Base-by-base conservation (phyloP, 352 stramenopile species). In the Aphanomyces cochlioides region DNA sequence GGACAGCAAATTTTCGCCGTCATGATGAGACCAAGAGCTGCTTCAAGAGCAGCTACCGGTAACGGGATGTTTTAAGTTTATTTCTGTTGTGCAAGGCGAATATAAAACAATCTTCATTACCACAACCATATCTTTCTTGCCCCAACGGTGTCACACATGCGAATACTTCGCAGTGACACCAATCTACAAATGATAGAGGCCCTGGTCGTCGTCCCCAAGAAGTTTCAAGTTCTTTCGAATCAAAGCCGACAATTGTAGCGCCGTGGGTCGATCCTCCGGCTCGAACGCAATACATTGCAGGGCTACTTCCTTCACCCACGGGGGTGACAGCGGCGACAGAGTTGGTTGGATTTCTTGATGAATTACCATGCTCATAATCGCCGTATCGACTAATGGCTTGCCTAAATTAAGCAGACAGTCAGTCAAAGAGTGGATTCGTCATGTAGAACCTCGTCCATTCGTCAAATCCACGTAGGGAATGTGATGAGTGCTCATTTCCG, bases 281-380 rank as follows among this genome's bases (percentile, higher is more conserved):
- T 60, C 17, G 8, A 17, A 34, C 19, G 5, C 19, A 7, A 70
- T 3, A 38, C 64, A 70, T 17, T 38, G 40, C 47, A 38, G 34
- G 12, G 64, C 64, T 8, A 70, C 39, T 36, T 45, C 7, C 13
- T 28, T 21, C 12, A 70, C 19, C 64, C 64, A 70, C 34, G 43
- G 37, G 19, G 64, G 64, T 19, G 10, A 54, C 48, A 13, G 38
- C 48, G 48, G 13, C 3, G 45, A 19, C n/a, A 70, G 12, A 45
- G 47, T 63, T 21, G 64, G 64, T 36, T 58, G 48, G 21, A 63
- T 63, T 21, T 47, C 21, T n/a, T 38, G 17, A 38, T 70, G 64
- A 15, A 63, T 70, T n/a, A 70, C 64, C 34, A 47, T 54, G 50
- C 64, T 70, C 45, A 70, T 63, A 39, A 70, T 70, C 10, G 64